Percentiles rank a stretch among this genome's conserved stretches.
Conservation (phyloP, 805 yeast species). For the Vanderwaltozyma yarrowii region DNA sequence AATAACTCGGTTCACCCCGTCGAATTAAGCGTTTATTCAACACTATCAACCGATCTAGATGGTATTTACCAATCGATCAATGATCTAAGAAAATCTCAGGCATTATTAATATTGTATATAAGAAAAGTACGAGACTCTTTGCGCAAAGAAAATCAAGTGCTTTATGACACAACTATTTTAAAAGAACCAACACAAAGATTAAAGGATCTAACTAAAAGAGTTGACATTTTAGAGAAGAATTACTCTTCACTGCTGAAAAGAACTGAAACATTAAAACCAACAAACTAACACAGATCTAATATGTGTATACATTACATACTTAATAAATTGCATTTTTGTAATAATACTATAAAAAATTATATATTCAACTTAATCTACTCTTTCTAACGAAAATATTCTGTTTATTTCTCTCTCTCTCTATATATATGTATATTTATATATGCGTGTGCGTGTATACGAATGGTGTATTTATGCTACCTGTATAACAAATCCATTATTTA, state of each 20-base stretch:
- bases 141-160: conserved; percentile 13
- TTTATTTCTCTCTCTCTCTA: too few relatives aligned
- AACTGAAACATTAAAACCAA: background rate
- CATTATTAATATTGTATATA: conserved; percentile 19
- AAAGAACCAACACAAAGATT: background rate
- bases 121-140: conserved; percentile 17
- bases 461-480: too few relatives aligned
- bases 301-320: too few relatives aligned
- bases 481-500: too few relatives aligned
- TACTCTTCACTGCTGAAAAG: background rate
- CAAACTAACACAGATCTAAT: too few relatives aligned
- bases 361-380: too few relatives aligned
- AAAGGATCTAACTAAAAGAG: background rate
- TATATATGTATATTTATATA: too few relatives aligned
- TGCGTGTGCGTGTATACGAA: too few relatives aligned
- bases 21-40: conserved; percentile 24
- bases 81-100: conserved; percentile 26
- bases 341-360: too few relatives aligned
- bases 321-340: too few relatives aligned
- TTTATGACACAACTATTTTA: conserved; percentile 9
- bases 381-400: too few relatives aligned
- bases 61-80: conserved; percentile 24
- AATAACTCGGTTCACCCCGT: conserved; percentile 26
- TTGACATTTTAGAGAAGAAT: background rate
- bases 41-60: conserved; percentile 24